phyloP scores from a whole-genome alignment of 1,284 basidiomycete genomes.

The Ganoderma leucocontextum region DNA sequence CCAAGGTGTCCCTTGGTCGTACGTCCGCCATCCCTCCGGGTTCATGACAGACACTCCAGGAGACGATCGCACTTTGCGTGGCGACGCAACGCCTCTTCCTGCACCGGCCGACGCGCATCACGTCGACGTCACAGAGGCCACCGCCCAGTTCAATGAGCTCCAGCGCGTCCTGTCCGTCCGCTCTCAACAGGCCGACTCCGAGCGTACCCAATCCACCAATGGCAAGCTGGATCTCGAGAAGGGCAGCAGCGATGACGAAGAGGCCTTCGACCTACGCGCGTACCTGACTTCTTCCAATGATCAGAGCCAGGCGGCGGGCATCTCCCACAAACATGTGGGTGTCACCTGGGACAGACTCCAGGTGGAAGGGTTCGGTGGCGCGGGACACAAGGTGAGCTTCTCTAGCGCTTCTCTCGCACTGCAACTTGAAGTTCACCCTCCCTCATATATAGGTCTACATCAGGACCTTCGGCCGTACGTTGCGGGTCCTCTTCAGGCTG shows the following conservation, averaged over 20 bases:
- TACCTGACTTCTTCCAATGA: constrained; percentile 78
- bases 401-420: not conserved
- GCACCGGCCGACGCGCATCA: constrained; percentile 44
- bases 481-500: constrained; percentile 17
- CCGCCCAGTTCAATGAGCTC: constrained; percentile 62
- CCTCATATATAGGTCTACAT: constrained; percentile 63
- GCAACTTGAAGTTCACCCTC: not conserved
- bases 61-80: constrained; percentile 42
- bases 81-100: constrained; percentile 25
- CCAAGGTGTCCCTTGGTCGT: constrained; percentile 8
- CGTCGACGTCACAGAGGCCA: constrained; percentile 56
- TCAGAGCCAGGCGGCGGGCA: constrained; percentile 73
- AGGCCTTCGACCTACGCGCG: constrained; percentile 75
- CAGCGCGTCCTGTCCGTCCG: constrained; percentile 47
- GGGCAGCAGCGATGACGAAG: constrained; percentile 54
- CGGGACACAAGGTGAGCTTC: constrained; percentile 60
- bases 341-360: constrained; percentile 81
- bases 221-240: constrained; percentile 52
- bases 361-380: constrained; percentile 76
- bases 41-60: constrained; percentile 42
- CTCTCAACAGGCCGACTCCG: constrained; percentile 27
- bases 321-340: constrained; percentile 86
- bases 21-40: constrained; percentile 1
- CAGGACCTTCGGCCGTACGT: constrained; percentile 66
- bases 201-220: constrained; percentile 31